Conservation (phyloP, 192 early-diverging fungal genomes). For the Linnemannia schmuckeri region DNA sequence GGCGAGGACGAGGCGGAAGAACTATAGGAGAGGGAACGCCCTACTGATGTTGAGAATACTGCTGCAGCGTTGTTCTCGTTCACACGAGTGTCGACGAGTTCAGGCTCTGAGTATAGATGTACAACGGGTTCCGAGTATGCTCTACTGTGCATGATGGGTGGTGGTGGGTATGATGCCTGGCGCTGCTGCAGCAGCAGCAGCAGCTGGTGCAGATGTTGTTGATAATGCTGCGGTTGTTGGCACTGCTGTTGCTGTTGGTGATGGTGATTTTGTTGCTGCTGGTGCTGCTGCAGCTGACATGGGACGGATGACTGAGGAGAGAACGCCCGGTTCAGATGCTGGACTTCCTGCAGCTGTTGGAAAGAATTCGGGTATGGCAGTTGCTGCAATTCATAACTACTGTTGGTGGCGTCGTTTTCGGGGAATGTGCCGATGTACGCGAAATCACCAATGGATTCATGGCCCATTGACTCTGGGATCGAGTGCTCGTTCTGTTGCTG, state of each 20-base stretch:
- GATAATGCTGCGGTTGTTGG: neutral
- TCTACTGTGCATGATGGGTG: neutral
- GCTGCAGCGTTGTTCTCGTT: neutral
- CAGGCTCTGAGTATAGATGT: neutral
- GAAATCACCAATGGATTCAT: neutral
- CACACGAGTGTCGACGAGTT: neutral
- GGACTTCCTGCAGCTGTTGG: neutral
- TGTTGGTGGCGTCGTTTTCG: neutral
- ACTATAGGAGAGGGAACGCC: neutral
- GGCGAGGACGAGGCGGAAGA: neutral
- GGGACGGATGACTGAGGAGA: neutral
- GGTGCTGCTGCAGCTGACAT: neutral
- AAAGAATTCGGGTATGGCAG: neutral
- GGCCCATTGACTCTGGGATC: neutral
- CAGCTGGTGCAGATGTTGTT: neutral
- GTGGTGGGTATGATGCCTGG: neutral
- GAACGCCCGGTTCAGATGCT: neutral
- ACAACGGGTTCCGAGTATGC: neutral
- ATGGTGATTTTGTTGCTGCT: too few species aligned
- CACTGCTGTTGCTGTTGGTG: neutral
- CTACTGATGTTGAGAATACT: neutral
- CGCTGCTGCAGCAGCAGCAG: too few species aligned
- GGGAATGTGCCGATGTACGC: neutral
- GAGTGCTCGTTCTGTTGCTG: neutral
- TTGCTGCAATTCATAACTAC: neutral